Base-by-base conservation (phyloP, 345 rosid species). In the Excoecaria agallocha region DNA sequence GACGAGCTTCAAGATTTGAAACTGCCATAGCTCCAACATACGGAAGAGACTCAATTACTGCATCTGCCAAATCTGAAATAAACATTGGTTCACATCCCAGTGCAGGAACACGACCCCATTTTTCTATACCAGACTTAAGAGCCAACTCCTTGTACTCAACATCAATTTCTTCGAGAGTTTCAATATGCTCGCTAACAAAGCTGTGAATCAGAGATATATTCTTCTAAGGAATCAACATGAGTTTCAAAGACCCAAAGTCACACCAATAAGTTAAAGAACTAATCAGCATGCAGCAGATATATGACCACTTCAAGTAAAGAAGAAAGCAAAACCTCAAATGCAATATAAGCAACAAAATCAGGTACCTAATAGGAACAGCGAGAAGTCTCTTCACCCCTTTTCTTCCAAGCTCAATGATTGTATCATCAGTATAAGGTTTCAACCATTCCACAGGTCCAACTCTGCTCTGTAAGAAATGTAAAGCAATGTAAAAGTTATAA, bases 371-470 rank as follows among this genome's bases (percentile, higher is more conserved):
- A 16, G 98, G 98, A 71, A 93, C 97, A 79, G 97, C 99, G 70
- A 95, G 76, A 82, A 95, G 94, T 84, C 80, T 82, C 74, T 89
- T 91, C 61, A 93, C 93, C 71, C 99, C 98, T 80, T 88, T 91
- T 85, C 78, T 74, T 48, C 98, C 99, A 56, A 95, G 94, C 72
- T 95, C 96, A 30, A 89, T 79, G 59, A 95, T 93, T 70, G 98
- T 92, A 79, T 95, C 97, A 83, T 95, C 97, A 30, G 99, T 95
- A 73, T 95, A 95, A n/a, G 99, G 99, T 81, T 91, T 95, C 86
- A 95, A 78, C 98, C 99, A 95, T 78, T 95, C 99, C 84, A 95
- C 98, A 4, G 99, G 99, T 73, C 99, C 99, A 69, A 95, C 99
- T 87, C 99, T 88, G 85, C 98, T 95, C 99, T 93, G 97, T 78